Base-by-base conservation (phyloP, 2,329 filamentous ascomycete genomes). In the Phaeosphaeriaceae sp. region DNA sequence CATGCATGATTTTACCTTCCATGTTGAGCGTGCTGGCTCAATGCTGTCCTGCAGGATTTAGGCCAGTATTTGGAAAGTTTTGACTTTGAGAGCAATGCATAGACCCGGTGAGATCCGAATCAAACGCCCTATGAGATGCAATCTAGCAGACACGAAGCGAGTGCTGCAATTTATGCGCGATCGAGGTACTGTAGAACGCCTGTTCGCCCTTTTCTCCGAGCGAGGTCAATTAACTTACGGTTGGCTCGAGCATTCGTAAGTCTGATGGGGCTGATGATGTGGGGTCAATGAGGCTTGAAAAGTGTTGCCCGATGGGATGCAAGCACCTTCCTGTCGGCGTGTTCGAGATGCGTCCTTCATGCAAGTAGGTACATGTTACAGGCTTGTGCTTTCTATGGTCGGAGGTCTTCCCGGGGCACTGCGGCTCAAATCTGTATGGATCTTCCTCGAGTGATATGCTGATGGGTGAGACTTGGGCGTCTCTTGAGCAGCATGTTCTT, bases 81-180 rank as follows among this genome's bases (percentile, higher is more conserved):
- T 27, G 41, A 25, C 19, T n/a, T 25, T 42, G 49, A 51, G 9
- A n/a, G 19, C 7, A 22, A 42, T 51, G 49, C 49, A 51, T 51
- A 51, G 49, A 44, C 49, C 49, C 33, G 49, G 49, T 51, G 15
- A 51, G 49, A 51, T 27, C 44, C 17, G 19, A 51, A 27, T 42
- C 49, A 51, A 49, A 51, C 15, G 21, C 49, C 49, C 49, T 19
- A 42, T 51, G 31, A 51, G n/a, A 31, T 22, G 13, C 27, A 44
- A 42, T 42, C 33, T 44, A 13, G 48, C 19, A 21, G 48, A 31
- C 11, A 3, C 25, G 10, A 51, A 44, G 22, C 49, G 49, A 51
- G 17, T 13, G 21, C 4, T 25, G 11, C n/a, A 51, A 51, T 44
- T n/a, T 22, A 42, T 24, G 33, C 21, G 21, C 21, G 40, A 27